Evolutionary conservation across 768 basidiomycete species (phyloP), one percentile per base, ranked within the genome.

Genomic region (Mycena haematopus): DNA sequence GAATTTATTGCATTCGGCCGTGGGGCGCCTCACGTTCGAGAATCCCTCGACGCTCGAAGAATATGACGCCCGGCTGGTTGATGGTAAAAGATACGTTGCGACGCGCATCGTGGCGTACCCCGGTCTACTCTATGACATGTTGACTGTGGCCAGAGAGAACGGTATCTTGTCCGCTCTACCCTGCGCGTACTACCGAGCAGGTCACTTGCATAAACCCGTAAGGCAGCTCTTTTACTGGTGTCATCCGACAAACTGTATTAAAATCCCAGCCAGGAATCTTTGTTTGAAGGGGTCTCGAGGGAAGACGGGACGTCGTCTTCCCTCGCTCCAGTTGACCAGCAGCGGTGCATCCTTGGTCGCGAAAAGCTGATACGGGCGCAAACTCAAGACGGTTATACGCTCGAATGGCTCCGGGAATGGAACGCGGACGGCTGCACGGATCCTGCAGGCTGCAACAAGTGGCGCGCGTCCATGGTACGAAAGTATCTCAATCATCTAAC

Each of bases 11-110:
- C 36, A 50, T 2, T 19, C 10, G 21, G 38, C 60, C 4, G 38
- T 62, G 7, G 46, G 44, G 38, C 60, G 60, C 35, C 27, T 62
- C 31, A 44, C 21, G 1, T 49, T 19, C 8, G 61, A 62, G 42
- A 62, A 62, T 29, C 61, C 61, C 0, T 15, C 38, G 21, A 62
- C 61, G 9, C 54, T 62, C 2, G 40, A 49, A 8, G 40, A 45
- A 10, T 62, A 56, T 19, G 50, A 44, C 25, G 47, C 42, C 19
- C 40, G 46, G 17, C 3, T 27, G 15, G 22, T 21, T n/a, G 42
- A 42, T n/a, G 42, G 42, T 6, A 50, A 29, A 13, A 17, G 24
- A 31, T 50, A 50, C 19, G 3, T 4, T 2, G 13, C 21, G 50
- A 35, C 50, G 9, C 50, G 50, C 11, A 51, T 51, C 33, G 29